Evolutionary conservation across 192 early-diverging fungal species (phyloP), one percentile per base, ranked within the genome.

Genomic region (Coemansia sp.): DNA sequence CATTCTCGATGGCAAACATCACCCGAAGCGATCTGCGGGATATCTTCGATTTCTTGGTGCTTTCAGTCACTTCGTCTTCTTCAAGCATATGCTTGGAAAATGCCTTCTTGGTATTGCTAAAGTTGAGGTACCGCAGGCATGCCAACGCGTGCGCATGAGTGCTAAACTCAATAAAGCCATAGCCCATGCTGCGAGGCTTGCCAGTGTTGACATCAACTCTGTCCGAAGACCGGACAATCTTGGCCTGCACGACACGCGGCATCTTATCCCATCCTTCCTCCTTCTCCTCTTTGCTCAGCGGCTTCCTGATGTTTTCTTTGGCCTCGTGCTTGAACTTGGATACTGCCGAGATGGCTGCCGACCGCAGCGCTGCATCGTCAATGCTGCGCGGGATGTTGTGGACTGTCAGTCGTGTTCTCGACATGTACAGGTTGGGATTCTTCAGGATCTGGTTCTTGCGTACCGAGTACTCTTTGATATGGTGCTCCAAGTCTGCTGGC

Each of bases 1-100:
- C 79, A 62, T 97, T 95, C 73, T 97, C 95, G 23, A 95, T 81
- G 10, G 94, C 83, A 70, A 97, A 97, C 82, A 89, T 93, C 7
- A 91, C 81, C 44, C 84, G 80, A 49, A 71, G 57, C 37, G 65
- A 70, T 37, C 76, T 60, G 34, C 69, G 62, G 32, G 69, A 64
- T 32, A 71, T 64, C 50, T 64, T 46, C 26, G 65, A 65, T 12
- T 68, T 71, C 58, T 51, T 18, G 6, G n/a, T 34, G 11, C 57
- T 53, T 15, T 56, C 53, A 8, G 32, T n/a, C 10, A 50, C 51
- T 36, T 63, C 57, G 12, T 45, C 46, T 11, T 66, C 60, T 11
- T 66, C 60, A 5, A 55, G 10, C 42, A 55, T 7, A 5, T 88
- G 81, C 58, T 84, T 84, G 16, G 83, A 77, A 30, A 81, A 83